Evolutionary conservation across 2,329 filamentous ascomycete species (phyloP).

Genomic region (Pseudogymnoascus sp.): DNA sequence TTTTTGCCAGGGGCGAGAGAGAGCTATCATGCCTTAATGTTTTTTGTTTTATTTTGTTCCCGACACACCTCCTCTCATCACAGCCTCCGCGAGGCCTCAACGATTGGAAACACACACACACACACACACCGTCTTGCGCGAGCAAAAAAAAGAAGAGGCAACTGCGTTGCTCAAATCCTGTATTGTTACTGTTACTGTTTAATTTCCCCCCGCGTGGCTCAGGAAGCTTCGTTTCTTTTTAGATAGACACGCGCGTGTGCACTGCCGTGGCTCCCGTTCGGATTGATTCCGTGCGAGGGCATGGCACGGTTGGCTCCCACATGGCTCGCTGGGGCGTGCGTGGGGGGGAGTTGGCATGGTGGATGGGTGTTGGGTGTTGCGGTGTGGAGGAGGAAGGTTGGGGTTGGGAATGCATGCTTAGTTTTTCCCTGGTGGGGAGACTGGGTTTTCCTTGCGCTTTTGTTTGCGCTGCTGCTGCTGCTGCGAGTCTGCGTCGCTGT

Average conservation of each 20-base stretch:
- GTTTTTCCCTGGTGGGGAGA: background rate
- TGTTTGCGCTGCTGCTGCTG: conserved; percentile 7
- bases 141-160: background rate
- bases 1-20: background rate
- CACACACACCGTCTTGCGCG: background rate
- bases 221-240: background rate
- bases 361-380: background rate
- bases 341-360: background rate
- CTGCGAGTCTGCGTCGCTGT: background rate
- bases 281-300: background rate
- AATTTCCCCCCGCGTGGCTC: background rate
- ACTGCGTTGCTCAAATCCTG: background rate
- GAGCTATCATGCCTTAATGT: background rate
- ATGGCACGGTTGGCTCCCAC: background rate
- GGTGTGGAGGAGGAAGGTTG: background rate
- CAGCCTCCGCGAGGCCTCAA: background rate
- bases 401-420: background rate
- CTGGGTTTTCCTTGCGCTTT: background rate
- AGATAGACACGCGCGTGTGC: background rate
- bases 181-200: conserved; percentile 10
- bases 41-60: background rate
- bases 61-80: background rate
- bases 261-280: background rate
- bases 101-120: background rate
- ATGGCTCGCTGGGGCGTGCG: background rate